Base-by-base conservation (phyloP, 768 basidiomycete species). In the Tulasnella calospora region DNA sequence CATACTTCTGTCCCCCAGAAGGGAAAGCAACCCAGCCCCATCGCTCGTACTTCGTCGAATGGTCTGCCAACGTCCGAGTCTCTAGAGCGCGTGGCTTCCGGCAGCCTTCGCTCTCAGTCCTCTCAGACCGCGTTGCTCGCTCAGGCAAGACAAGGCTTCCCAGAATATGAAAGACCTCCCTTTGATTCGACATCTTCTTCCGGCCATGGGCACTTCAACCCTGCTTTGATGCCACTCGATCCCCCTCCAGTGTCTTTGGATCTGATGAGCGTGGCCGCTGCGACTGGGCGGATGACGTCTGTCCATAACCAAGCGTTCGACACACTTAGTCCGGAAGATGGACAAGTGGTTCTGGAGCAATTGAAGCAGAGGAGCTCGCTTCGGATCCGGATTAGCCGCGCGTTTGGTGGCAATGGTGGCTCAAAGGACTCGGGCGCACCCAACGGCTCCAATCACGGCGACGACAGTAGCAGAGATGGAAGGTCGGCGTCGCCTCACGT, bases 1-100 rank as follows among this genome's bases (percentile, higher is more conserved):
- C 90, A 91, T 30, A 41, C 55, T 3, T 78, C 77, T 6, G n/a
- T 30, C 38, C 77, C 77, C 2, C 44, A 40, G 38, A 76, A 76
- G 36, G 33, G 33, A 3, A 76, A 76, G 55, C 46, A 55, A 40
- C 51, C 73, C 55, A 61, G 33, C 23, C 47, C 57, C 15, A 67
- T 38, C 61, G 35, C 13, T 15, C 61, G 61, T 19, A 8, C 61
- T 12, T 35, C 55, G n/a, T n/a, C 30, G 12, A 33, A 10, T 17
- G 71, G 40, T 47, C 10, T 47, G 27, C 40, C 71, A 2, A 73
- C 71, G 21, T 73, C 46, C 12, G 71, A 41, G n/a, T 41, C 40
- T 33, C 40, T 73, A 12, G 71, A 73, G 23, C 40, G 71, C 71
- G 71, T 47, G 38, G 71, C 71, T 27, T 73, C 71, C 15, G 71